A percentile compares a stretch with the other conserved stretches of the same genome.
These are phyloP conservation scores for Penicillium expansum DNA, from an alignment of 2,329 filamentous ascomycete genomes.

Conservation along the genomic window DNA sequence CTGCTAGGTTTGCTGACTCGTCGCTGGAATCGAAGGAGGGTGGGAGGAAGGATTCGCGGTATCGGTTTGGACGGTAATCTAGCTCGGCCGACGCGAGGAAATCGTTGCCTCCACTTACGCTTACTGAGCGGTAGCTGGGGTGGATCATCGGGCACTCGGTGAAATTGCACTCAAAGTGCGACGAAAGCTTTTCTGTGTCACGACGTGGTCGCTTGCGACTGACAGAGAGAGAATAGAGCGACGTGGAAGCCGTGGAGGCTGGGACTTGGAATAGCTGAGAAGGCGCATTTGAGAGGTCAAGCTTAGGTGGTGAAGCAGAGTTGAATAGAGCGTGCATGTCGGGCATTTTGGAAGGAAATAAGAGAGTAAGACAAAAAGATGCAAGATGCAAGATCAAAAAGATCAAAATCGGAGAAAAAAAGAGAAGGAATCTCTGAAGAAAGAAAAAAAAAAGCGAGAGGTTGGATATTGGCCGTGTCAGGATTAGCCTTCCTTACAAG, in stretches of 20 bases:
- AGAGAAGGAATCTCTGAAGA: neutral
- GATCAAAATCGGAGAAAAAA: conserved; percentile 1
- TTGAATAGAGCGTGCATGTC: conserved; percentile 37
- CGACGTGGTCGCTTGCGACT: conserved; percentile 36
- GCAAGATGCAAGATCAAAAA: too few relatives aligned
- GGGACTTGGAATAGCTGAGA: conserved; percentile 41
- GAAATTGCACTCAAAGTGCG: conserved; percentile 27
- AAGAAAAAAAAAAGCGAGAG: conserved; percentile 4
- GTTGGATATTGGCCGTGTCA: conserved; percentile 1
- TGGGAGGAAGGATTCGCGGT: conserved; percentile 31
- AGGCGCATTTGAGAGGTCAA: conserved; percentile 39
- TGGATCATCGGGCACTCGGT: conserved; percentile 38
- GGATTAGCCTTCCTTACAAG: neutral
- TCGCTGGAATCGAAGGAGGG: conserved; percentile 29
- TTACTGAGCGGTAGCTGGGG: conserved; percentile 39
- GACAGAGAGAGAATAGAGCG: conserved; percentile 36
- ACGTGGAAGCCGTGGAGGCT: conserved; percentile 38
- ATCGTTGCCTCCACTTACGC: conserved; percentile 23
- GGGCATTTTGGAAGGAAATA: conserved; percentile 17
- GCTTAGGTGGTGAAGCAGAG: conserved; percentile 35
- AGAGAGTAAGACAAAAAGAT: neutral
- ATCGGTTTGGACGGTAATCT: conserved; percentile 46
- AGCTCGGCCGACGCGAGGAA: conserved; percentile 31
- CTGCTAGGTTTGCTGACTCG: conserved; percentile 21
- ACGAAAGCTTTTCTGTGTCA: conserved; percentile 25